Base-by-base conservation (phyloP, 129 eudicot species). In the Lactuca saligna region DNA sequence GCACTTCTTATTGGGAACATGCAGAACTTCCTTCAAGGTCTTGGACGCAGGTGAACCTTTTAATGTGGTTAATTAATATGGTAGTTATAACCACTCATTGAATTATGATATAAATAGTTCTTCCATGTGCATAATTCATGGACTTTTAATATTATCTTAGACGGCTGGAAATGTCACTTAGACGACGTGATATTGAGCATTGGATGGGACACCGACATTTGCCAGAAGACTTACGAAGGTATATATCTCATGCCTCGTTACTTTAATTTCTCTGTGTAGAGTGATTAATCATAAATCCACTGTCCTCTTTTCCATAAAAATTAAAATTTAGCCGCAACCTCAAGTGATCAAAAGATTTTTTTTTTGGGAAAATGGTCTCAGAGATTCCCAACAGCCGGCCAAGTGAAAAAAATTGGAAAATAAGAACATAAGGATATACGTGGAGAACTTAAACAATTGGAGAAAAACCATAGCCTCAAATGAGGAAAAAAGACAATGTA, bases 1-100 rank as follows among this genome's bases (percentile, higher is more conserved):
- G 96, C 96, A 55, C 88, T 92, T 66, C 83, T 92, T 17, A 89
- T 92, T 44, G 98, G 98, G 59, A 89, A 86, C 74, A 92, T 92
- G 98, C 98, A 92, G 78, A 92, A 89, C 77, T 92, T 92, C 71
- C 91, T 92, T 17, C 98, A 84, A 78, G 87, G 95, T 59, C 98
- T 89, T 35, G 95, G 91, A 32, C 96, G 95, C 66, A 84, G 96
- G 98, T 92, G 83, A 10, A 10, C 13, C 1, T 63, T 33, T 32
- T 32, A 7, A 8, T 41, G 20, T 6, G 33, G 55, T 3, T 8
- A 66, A 37, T 3, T 8, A 66, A 37, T 46, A 39, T 42, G 17
- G n/a, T 44, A 56, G 46, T 9, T 54, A 11, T 46, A 46, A 10
- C 15, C n/a, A n/a, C n/a, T 46, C 51, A 46, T 3, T 46, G 51